Evolutionary conservation across 176 grass and related monocot species (phyloP).

Genomic region (Thinopyrum elongatum): DNA sequence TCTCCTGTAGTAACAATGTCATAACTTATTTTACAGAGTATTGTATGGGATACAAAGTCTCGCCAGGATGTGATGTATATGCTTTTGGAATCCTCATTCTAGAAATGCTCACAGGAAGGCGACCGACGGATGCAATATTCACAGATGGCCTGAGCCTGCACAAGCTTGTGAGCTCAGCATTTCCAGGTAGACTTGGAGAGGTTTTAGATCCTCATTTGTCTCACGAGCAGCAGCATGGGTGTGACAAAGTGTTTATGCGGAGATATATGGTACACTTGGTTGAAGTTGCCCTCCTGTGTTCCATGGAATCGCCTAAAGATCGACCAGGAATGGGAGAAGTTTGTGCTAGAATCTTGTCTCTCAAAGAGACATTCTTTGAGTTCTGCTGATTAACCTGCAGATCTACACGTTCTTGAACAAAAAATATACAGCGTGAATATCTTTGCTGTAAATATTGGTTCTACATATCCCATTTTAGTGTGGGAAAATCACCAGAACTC

Average conservation of each 20-base stretch:
- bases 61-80: slow-evolving; percentile 34
- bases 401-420: too few species aligned
- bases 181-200: background rate
- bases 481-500: too few species aligned
- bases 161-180: background rate
- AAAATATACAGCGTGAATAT: too few species aligned
- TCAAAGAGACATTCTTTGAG: background rate
- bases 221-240: background rate
- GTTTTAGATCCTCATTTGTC: slow-evolving; percentile 26
- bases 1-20: background rate
- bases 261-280: background rate
- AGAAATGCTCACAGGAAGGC: slow-evolving; percentile 39
- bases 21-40: slow-evolving; percentile 30
- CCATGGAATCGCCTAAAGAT: slow-evolving; percentile 22
- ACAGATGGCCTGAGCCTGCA: slow-evolving; percentile 15
- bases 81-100: slow-evolving; percentile 37
- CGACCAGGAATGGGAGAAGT: slow-evolving; percentile 18
- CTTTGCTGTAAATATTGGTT: too few species aligned
- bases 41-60: slow-evolving; percentile 19
- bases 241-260: background rate
- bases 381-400: too few species aligned
- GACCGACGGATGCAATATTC: slow-evolving; percentile 31
- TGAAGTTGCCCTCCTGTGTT: slow-evolving; percentile 22
- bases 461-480: too few species aligned
- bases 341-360: background rate